Percentiles rank a stretch among this genome's conserved stretches.
phyloP scores from a whole-genome alignment of 2,329 filamentous ascomycete genomes.

The Aureobasidium sp. region DNA sequence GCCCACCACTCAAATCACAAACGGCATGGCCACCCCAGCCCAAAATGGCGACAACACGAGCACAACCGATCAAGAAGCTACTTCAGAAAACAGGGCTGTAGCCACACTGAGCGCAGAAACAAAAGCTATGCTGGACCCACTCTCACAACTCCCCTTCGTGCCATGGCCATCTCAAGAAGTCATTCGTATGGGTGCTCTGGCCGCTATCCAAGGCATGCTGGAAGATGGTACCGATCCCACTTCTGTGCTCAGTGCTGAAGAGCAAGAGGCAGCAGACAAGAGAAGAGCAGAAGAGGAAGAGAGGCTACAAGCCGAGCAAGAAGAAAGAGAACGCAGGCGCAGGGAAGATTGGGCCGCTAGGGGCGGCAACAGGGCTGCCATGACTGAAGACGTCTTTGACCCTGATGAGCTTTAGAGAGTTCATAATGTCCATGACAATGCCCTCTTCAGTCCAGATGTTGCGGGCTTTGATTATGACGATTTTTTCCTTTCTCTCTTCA shows the following conservation, averaged over 20 bases:
- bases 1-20: conserved; percentile 23
- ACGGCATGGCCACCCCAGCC: conserved; percentile 28
- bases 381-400: conserved; percentile 27
- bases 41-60: not conserved
- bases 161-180: conserved; percentile 70
- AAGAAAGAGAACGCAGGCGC: conserved; percentile 15
- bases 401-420: conserved; percentile 25
- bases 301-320: conserved; percentile 27
- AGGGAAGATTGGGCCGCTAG: conserved; percentile 19
- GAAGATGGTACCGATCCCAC: conserved; percentile 57
- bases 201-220: conserved; percentile 51
- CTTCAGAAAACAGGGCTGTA: conserved; percentile 12
- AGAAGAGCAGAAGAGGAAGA: conserved; percentile 34
- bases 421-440: not conserved
- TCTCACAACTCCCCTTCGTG: conserved; percentile 54
- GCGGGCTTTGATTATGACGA: no score
- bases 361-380: conserved; percentile 15
- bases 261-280: conserved; percentile 31
- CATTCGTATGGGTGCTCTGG: conserved; percentile 63
- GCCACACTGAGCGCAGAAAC: conserved; percentile 30
- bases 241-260: conserved; percentile 37
- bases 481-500: no score
- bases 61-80: not conserved
- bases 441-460: no score
- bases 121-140: conserved; percentile 44